Conservation (phyloP, 2,329 filamentous ascomycete genomes). For the Parastagonospora avenae region DNA sequence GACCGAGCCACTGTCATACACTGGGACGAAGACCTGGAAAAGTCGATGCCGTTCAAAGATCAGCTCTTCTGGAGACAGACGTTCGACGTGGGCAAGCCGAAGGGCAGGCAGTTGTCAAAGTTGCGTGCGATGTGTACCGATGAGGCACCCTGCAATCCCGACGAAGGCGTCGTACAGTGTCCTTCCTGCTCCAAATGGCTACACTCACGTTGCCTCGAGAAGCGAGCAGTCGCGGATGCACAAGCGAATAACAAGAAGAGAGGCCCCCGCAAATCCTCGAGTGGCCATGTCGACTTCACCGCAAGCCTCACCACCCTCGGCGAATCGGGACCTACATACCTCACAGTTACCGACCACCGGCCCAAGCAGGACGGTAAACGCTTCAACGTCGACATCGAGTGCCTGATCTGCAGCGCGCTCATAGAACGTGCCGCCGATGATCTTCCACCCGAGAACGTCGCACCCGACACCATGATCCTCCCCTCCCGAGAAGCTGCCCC, state of each 20-base stretch:
- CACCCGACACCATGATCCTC: too few relatives aligned
- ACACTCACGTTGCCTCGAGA: constrained; percentile 47
- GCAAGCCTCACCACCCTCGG: constrained; percentile 9
- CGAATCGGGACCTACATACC: constrained; percentile 6
- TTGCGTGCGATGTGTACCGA: constrained; percentile 49
- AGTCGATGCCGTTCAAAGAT: constrained; percentile 28
- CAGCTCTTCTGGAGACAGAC: constrained; percentile 54
- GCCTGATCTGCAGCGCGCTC: constrained; percentile 21
- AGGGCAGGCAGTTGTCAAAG: constrained; percentile 32
- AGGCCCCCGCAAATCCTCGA: not conserved
- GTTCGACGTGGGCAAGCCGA: constrained; percentile 36
- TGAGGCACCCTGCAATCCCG: constrained; percentile 49
- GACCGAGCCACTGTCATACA: constrained; percentile 65
- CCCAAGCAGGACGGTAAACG: constrained; percentile 2
- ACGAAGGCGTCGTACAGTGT: constrained; percentile 51
- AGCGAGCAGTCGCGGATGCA: constrained; percentile 17
- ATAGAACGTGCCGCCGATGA: constrained; percentile 19
- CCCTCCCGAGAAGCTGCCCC: not conserved
- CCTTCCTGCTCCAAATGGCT: constrained; percentile 50
- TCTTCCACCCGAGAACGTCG: not conserved
- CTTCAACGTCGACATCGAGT: constrained; percentile 23
- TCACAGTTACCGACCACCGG: constrained; percentile 25
- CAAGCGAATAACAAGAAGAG: constrained; percentile 3
- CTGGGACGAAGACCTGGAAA: constrained; percentile 71
- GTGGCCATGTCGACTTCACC: not conserved